These are phyloP conservation scores for Scutellaria galericulata DNA, from an alignment of 257 asterid species.

Conservation along the genomic window DNA sequence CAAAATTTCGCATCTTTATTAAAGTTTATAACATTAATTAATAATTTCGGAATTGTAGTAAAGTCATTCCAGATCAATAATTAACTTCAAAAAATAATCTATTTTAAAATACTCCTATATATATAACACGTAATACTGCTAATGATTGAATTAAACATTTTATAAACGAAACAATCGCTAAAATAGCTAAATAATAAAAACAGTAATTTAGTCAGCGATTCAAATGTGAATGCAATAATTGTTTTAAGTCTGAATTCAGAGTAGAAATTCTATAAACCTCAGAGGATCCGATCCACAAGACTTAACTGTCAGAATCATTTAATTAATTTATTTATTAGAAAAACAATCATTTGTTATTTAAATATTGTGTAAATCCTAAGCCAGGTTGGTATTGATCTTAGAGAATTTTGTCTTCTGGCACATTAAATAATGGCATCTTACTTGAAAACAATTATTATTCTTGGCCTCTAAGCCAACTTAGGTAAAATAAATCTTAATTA, in stretches of 20 bases:
- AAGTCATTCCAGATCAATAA: no score
- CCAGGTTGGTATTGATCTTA: slow-evolving; percentile 19
- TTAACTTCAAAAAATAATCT: no score
- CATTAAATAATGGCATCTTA: not conserved
- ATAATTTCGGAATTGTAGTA: no score
- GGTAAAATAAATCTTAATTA: not conserved
- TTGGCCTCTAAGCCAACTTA: slow-evolving; percentile 26
- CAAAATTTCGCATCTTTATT: no score
- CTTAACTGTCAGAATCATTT: slow-evolving; percentile 43
- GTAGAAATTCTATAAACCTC: not conserved
- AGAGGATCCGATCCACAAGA: slow-evolving; percentile 26
- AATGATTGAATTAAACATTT: slow-evolving; percentile 33
- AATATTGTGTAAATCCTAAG: not conserved
- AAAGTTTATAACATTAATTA: no score
- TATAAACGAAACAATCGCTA: not conserved
- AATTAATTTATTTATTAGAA: not conserved
- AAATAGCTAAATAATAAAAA: slow-evolving; percentile 9
- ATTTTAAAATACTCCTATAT: not conserved
- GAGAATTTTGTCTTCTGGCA: not conserved
- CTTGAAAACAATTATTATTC: slow-evolving; percentile 22
- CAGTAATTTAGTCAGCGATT: slow-evolving; percentile 35
- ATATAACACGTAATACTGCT: slow-evolving; percentile 28
- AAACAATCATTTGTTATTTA: not conserved
- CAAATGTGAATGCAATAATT: slow-evolving; percentile 34
- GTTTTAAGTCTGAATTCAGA: slow-evolving; percentile 31